Percentiles rank a stretch among this genome's conserved stretches.
These are phyloP conservation scores for Diplodia seriata DNA, from an alignment of 2,329 filamentous ascomycete genomes.

Conservation along the genomic window DNA sequence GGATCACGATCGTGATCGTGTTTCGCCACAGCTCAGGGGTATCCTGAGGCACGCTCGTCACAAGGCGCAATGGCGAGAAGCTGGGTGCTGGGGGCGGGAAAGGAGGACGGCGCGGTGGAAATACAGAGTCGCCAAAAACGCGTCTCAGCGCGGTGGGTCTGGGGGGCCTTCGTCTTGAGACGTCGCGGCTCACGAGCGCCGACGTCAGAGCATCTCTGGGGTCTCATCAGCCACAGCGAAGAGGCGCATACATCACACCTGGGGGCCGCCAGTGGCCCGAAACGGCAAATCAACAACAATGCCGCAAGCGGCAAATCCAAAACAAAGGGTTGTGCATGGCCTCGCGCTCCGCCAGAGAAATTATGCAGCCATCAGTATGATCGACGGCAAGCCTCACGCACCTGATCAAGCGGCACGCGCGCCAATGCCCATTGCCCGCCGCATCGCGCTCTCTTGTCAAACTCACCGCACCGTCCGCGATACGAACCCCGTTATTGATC, in stretches of 20 bases:
- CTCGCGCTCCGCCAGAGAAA: background rate
- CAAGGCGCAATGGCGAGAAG: background rate
- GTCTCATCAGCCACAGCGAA: conserved; percentile 20
- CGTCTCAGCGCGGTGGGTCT: conserved; percentile 16
- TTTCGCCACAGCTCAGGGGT: background rate
- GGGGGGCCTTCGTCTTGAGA: background rate
- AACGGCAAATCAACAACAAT: background rate
- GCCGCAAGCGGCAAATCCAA: conserved; percentile 7
- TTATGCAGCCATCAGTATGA: conserved; percentile 21
- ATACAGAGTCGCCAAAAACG: background rate
- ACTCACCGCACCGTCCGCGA: conserved; percentile 18
- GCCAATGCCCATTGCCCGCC: conserved; percentile 4
- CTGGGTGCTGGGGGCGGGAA: background rate
- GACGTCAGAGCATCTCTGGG: background rate
- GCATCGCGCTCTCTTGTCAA: background rate
- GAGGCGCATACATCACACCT: too few relatives aligned
- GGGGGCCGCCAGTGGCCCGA: background rate
- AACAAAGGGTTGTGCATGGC: conserved; percentile 17
- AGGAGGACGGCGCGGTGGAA: background rate
- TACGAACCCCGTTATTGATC: conserved; percentile 12
- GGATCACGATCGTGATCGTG: background rate
- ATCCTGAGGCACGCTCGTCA: background rate
- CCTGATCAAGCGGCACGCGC: background rate
- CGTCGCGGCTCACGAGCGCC: background rate
- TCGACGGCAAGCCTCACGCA: conserved; percentile 21